These are phyloP conservation scores for Microdochium paspali DNA, from an alignment of 2,329 filamentous ascomycete genomes.

Conservation along the genomic window DNA sequence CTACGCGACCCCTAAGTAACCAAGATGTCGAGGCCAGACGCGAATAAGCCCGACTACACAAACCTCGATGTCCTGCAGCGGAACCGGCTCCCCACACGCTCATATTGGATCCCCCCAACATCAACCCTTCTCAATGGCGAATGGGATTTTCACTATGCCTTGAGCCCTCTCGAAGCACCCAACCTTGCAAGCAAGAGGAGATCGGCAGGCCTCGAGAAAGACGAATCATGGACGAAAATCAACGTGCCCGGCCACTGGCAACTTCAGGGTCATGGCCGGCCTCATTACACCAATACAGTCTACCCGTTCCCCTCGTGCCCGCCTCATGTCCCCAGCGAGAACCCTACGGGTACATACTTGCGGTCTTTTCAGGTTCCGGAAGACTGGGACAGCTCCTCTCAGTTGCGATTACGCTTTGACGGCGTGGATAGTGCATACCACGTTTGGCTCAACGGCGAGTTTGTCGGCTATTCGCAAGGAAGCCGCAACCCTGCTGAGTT, in stretches of 20 bases:
- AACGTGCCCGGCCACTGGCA: slow-evolving; percentile 63
- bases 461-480: slow-evolving; percentile 61
- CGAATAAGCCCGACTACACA: slow-evolving; percentile 35
- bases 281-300: slow-evolving; percentile 60
- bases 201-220: slow-evolving; percentile 1
- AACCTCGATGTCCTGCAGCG: slow-evolving; percentile 42
- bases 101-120: slow-evolving; percentile 42
- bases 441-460: slow-evolving; percentile 54
- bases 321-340: slow-evolving; percentile 51
- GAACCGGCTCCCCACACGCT: slow-evolving; percentile 40
- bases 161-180: slow-evolving; percentile 35
- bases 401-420: slow-evolving; percentile 58
- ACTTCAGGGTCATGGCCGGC: slow-evolving; percentile 55
- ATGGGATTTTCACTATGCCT: slow-evolving; percentile 46
- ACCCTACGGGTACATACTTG: slow-evolving; percentile 55
- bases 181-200: slow-evolving; percentile 15
- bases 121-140: slow-evolving; percentile 41
- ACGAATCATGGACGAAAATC: slow-evolving; percentile 37
- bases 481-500: slow-evolving; percentile 62
- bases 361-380: slow-evolving; percentile 43
- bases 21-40: slow-evolving; percentile 3
- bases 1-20: too few relatives aligned
- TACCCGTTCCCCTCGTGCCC: slow-evolving; percentile 59
- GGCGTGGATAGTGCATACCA: slow-evolving; percentile 66
- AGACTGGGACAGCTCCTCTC: slow-evolving; percentile 30